phyloP scores from a whole-genome alignment of 495 filamentous ascomycete genomes.

The Neurospora sp. region DNA sequence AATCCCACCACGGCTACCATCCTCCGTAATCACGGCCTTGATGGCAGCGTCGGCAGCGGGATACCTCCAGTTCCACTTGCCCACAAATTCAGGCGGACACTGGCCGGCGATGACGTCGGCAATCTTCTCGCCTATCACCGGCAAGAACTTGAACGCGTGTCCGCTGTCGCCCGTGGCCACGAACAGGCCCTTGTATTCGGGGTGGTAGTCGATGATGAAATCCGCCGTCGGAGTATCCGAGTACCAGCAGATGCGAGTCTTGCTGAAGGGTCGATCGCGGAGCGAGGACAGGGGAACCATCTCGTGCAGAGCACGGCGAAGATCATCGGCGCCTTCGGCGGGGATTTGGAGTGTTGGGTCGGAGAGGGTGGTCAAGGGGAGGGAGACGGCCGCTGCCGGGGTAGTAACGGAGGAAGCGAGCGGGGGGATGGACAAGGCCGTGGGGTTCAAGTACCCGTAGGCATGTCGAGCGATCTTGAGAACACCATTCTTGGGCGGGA shows the following conservation, averaged over 20 bases:
- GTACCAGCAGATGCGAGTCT: conserved; percentile 83
- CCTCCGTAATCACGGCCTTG: conserved; percentile 38
- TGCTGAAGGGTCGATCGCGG: conserved; percentile 50
- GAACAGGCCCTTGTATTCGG: conserved; percentile 55
- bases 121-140: conserved; percentile 70
- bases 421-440: conserved; percentile 29
- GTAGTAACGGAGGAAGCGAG: conserved; percentile 25
- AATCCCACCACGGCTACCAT: conserved; percentile 54
- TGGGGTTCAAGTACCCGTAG: conserved; percentile 71
- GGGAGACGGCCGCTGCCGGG: conserved; percentile 22
- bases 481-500: conserved; percentile 58
- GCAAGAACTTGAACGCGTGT: conserved; percentile 84
- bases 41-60: conserved; percentile 11
- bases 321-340: conserved; percentile 48
- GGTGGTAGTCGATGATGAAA: conserved; percentile 74
- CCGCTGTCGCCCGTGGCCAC: conserved; percentile 78
- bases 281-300: conserved; percentile 50
- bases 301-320: conserved; percentile 49
- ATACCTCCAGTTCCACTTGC: conserved; percentile 60
- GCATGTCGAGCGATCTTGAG: conserved; percentile 78
- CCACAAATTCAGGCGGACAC: conserved; percentile 44
- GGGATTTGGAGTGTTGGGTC: conserved; percentile 39
- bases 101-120: conserved; percentile 53
- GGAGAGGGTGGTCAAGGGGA: conserved; percentile 36
- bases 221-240: conserved; percentile 71